Evolutionary conservation across 805 yeast species (phyloP).

Genomic region (Candida mattraensis): DNA sequence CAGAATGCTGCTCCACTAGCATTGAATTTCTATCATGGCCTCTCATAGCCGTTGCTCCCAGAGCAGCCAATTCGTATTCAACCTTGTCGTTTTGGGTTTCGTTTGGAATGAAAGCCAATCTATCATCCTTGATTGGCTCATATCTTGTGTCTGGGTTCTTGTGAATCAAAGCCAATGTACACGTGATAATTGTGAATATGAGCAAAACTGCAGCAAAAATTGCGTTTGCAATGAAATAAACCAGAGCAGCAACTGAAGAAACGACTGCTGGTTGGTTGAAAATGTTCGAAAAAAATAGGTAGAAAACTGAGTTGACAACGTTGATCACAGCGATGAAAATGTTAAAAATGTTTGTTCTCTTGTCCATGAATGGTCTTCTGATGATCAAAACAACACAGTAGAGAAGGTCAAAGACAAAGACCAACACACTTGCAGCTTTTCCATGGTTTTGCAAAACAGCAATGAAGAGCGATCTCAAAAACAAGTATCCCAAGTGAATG

Average conservation of each 20-base stretch:
- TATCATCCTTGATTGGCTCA: conserved; percentile 94
- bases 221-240: conserved; percentile 87
- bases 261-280: conserved; percentile 84
- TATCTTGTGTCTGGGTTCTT: conserved; percentile 95
- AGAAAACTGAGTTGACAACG: conserved; percentile 80
- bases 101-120: conserved; percentile 87
- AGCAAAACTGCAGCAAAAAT: conserved; percentile 78
- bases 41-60: conserved; percentile 68
- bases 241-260: conserved; percentile 89
- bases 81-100: conserved; percentile 37
- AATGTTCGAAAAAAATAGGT: conserved; percentile 82
- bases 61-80: conserved; percentile 67
- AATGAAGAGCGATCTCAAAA: conserved; percentile 76
- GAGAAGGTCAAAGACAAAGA: conserved; percentile 72
- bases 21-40: conserved; percentile 48
- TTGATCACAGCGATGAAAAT: conserved; percentile 80
- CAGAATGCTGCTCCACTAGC: conserved; percentile 31
- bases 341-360: conserved; percentile 90
- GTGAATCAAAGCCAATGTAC: conserved; percentile 77
- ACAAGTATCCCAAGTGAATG: conserved; percentile 61
- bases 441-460: conserved; percentile 84
- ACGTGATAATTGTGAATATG: conserved; percentile 83
- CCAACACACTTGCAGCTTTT: conserved; percentile 73
- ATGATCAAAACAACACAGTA: conserved; percentile 66
- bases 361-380: conserved; percentile 90